Percentiles rank a stretch among this genome's conserved stretches.
Conservation (phyloP, 2,329 filamentous ascomycete species). For the Hypoxylon sp. region DNA sequence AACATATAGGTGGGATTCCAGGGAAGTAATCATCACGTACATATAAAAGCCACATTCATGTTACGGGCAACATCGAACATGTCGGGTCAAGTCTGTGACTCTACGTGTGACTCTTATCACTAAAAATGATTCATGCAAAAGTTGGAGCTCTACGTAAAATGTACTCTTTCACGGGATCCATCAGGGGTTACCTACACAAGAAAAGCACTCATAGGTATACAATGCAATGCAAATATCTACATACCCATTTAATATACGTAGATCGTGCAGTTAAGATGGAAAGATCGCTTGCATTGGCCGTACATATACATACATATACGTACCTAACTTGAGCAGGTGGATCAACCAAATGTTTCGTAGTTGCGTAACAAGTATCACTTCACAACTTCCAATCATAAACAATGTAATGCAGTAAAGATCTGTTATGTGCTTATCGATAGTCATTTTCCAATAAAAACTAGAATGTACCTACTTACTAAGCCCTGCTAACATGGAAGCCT, state of each 20-base stretch:
- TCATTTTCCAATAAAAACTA: not conserved
- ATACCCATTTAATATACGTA: too few relatives aligned
- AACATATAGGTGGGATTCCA: conserved; percentile 7
- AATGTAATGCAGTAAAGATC: not conserved
- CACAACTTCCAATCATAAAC: not conserved
- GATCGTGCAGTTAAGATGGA: not conserved
- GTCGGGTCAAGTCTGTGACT: conserved; percentile 1
- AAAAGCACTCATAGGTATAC: not conserved
- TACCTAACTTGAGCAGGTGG: not conserved
- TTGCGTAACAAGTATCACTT: not conserved
- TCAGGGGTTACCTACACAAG: not conserved
- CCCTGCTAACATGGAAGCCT: conserved; percentile 7
- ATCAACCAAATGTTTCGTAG: not conserved
- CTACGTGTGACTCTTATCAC: conserved; percentile 9
- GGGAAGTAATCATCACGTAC: conserved; percentile 10
- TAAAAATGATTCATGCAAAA: not conserved
- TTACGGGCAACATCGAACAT: conserved; percentile 1
- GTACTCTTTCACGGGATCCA: not conserved
- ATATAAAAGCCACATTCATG: not conserved
- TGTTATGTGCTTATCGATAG: conserved; percentile 22
- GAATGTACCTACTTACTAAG: conserved; percentile 15
- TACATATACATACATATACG: not conserved
- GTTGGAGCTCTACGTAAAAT: not conserved
- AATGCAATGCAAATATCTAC: too few relatives aligned
- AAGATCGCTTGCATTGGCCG: not conserved